phyloP scores from a whole-genome alignment of 805 yeast species.

The Kuraishia borneana region DNA sequence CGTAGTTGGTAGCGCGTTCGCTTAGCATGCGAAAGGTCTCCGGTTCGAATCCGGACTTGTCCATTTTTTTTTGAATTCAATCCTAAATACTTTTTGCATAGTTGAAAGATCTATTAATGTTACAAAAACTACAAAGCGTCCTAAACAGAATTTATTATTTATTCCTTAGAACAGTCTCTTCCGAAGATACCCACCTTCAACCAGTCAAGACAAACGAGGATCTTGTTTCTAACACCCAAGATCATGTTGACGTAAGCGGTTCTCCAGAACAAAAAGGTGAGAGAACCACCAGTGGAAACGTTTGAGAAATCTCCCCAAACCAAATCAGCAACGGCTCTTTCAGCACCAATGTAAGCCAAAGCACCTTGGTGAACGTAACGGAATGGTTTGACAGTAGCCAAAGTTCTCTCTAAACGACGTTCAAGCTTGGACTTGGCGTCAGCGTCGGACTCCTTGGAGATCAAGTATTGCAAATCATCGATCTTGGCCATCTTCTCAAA shows the following conservation, averaged over 20 bases:
- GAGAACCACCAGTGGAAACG: slow-evolving; percentile 71
- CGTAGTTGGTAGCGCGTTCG: slow-evolving; percentile 76
- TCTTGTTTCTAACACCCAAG: slow-evolving; percentile 78
- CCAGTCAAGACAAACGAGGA: slow-evolving; percentile 85
- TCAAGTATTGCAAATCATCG: slow-evolving; percentile 40
- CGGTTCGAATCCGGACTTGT: slow-evolving; percentile 73
- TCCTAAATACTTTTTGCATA: neutral
- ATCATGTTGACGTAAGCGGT: slow-evolving; percentile 90
- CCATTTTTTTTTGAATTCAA: slow-evolving; percentile 23
- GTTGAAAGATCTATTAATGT: neutral
- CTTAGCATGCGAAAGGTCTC: slow-evolving; percentile 75
- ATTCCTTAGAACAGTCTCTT: slow-evolving; percentile 87
- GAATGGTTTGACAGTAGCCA: slow-evolving; percentile 45
- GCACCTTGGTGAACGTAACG: slow-evolving; percentile 85
- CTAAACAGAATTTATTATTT: neutral
- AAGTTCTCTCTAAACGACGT: slow-evolving; percentile 30
- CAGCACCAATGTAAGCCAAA: slow-evolving; percentile 87
- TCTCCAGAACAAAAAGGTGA: slow-evolving; percentile 92
- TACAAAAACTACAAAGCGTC: neutral
- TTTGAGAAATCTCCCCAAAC: slow-evolving; percentile 71
- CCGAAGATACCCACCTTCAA: slow-evolving; percentile 79
- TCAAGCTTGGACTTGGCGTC: slow-evolving; percentile 31
- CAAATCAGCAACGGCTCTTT: slow-evolving; percentile 89
- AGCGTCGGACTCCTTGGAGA: slow-evolving; percentile 26
- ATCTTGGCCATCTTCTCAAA: slow-evolving; percentile 55